Evolutionary conservation across 306 rosid species (phyloP), one percentile per base, ranked within the genome.

Genomic region (Casuarina cunninghamiana): DNA sequence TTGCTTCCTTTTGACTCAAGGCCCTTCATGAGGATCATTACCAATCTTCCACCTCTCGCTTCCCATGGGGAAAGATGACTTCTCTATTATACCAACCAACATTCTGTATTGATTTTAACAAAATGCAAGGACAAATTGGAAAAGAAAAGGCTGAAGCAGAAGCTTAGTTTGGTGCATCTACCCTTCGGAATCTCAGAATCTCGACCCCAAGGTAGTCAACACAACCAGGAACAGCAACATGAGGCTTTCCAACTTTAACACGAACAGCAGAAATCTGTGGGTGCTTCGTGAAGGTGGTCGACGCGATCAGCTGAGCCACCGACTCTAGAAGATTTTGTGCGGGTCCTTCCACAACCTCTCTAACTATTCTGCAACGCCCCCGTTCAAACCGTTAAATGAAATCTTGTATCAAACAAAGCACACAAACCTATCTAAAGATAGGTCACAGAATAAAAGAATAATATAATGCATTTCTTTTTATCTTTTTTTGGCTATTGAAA

Each of bases 231-330:
- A 95, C 88, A 16, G 94, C 87, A 5, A 91, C 97, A 80, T 95
- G 93, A 75, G 98, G 98, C 91, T 95, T 95, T 62, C 85, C 96
- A 76, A 92, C 81, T 77, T 87, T 89, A 72, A 95, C 97, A n/a
- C 97, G 87, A 87, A 92, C 82, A 5, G 89, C 96, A 17, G 92
- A 86, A 60, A 95, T 84, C 82, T 79, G 81, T 21, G 80, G 77
- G 58, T 83, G 78, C n/a, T 78, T 82, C 3, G 63, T 78, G 53
- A 95, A 57, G 67, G 92, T 83, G 16, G 81, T 62, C 0, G 83
- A 87, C 48, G 98, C 93, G 88, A 66, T 26, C 32, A 26, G 32
- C 32, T 26, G 32, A 26, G 32, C 32, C 32, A 26, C 32, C 32
- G 32, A 26, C 32, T 26, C 32, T 26, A 26, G 32, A 26, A 26